Conservation (phyloP, 345 rosid genomes). For the Arabidopsis thaliana region DNA sequence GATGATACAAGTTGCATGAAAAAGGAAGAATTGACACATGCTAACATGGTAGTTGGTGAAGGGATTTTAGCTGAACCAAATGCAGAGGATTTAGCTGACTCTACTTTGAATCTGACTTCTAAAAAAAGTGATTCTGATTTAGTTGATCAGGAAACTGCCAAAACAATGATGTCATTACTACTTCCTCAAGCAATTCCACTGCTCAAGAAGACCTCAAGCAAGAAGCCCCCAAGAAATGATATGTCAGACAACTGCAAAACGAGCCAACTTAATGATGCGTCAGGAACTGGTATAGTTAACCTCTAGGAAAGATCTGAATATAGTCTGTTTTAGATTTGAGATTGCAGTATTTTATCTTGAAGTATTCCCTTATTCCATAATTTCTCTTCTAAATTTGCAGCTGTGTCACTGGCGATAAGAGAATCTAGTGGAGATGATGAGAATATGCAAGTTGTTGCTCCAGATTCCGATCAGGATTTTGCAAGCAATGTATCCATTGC, state of each 20-base stretch:
- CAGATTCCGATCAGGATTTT: conserved; percentile 45
- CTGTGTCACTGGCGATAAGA: conserved; percentile 34
- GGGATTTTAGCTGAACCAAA: conserved; percentile 50
- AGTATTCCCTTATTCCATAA: conserved; percentile 18
- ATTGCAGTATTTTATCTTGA: conserved; percentile 1
- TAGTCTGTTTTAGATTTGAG: conserved; percentile 3
- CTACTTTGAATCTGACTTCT: conserved; percentile 50
- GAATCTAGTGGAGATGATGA: conserved; percentile 37
- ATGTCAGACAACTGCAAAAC: conserved; percentile 41
- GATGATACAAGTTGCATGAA: conserved; percentile 33
- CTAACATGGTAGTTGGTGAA: conserved; percentile 45
- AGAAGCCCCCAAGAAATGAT: conserved; percentile 45
- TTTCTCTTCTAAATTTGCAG: conserved; percentile 45
- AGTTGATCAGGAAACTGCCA: conserved; percentile 62
- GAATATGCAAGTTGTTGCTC: conserved; percentile 32
- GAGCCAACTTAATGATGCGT: conserved; percentile 39
- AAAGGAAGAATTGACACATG: conserved; percentile 47
- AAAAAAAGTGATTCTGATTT: conserved; percentile 59
- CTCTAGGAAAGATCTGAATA: conserved; percentile 21
- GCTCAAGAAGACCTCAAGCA: conserved; percentile 57
- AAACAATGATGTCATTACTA: conserved; percentile 81
- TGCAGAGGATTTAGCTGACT: conserved; percentile 49
- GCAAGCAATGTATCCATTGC: conserved; percentile 44
- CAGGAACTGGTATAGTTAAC: conserved; percentile 45
- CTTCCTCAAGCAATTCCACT: conserved; percentile 95